Evolutionary conservation across 2,329 filamentous ascomycete species (phyloP).

Genomic region (Trichoderma koningiopsis): DNA sequence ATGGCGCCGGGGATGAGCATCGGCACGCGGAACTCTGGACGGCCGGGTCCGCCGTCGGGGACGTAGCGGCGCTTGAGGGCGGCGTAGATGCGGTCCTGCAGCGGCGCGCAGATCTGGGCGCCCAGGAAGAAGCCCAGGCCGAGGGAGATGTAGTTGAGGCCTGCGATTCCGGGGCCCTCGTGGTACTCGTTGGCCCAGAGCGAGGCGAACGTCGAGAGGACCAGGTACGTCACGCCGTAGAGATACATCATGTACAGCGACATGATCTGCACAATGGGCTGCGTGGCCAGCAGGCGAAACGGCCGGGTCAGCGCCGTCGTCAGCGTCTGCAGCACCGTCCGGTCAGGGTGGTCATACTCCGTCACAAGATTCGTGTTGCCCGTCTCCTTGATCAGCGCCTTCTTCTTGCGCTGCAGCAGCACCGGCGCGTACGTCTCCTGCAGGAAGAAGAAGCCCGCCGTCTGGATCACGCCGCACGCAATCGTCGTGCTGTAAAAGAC

Average conservation of each 20-base stretch:
- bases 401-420: conserved; percentile 62
- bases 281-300: conserved; percentile 60
- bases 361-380: conserved; percentile 53
- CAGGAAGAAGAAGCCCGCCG: conserved; percentile 59
- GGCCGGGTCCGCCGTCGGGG: conserved; percentile 38
- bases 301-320: conserved; percentile 66
- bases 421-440: conserved; percentile 62
- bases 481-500: conserved; percentile 70
- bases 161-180: conserved; percentile 56
- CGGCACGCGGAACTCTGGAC: conserved; percentile 48
- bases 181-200: conserved; percentile 61
- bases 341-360: conserved; percentile 53
- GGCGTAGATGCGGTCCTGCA: conserved; percentile 51
- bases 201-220: conserved; percentile 51
- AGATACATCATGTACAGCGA: conserved; percentile 67
- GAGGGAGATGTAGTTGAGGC: conserved; percentile 38
- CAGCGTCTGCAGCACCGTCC: conserved; percentile 43
- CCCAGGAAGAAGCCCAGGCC: conserved; percentile 36
- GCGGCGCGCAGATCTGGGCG: conserved; percentile 44
- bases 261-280: conserved; percentile 68
- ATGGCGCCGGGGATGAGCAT: conserved; percentile 46
- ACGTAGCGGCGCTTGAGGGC: conserved; percentile 46
- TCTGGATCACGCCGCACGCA: conserved; percentile 60
- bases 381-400: conserved; percentile 58
- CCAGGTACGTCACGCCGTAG: conserved; percentile 63